Evolutionary conservation across 306 rosid genomes (phyloP), one percentile per base, ranked within the genome.

Genomic region (Pueraria montana): DNA sequence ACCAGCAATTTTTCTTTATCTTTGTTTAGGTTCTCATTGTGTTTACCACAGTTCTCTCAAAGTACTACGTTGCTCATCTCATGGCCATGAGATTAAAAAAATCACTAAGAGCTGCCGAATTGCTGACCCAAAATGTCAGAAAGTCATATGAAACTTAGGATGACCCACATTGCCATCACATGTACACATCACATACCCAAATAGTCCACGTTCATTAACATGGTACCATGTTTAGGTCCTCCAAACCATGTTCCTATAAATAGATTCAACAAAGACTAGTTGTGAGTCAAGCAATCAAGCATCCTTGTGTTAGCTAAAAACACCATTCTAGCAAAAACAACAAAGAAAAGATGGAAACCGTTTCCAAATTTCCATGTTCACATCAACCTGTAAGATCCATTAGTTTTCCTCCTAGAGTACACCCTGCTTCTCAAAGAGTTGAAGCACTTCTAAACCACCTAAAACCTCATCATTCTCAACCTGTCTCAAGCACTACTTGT

Each of bases 351-450:
- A 86, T 89, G 92, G 86, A 81, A 85, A 13, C 75, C 56, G 34
- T 58, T 46, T 82, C 87, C 8, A 74, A 72, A 77, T n/a, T 73
- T 0, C 48, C 76, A 6, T 50, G 45, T 16, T 21, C 86, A 46
- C 88, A 84, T 69, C 94, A 83, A 56, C 97, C 93, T 1, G 13
- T 87, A 48, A 91, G 98, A 69, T 93, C 99, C 6, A 91, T 93
- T 53, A 96, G 97, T 83, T 89, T 92, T 74, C 96, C 99, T 13
- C 30, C 92, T 0, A 93, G 98, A 86, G 26, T 63, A 61, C 85
- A 87, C 77, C 93, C 97, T 0, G 58, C 83, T 56, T 86, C 85
- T 34, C 78, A 87, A 4, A 88, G 84, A 85, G 71, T 90, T 58
- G 92, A 93, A 72, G 84, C 90, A 9, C 78, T 89, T 38, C 49